Conservation (phyloP, 2,329 filamentous ascomycete species). For the Cercospora sp. region DNA sequence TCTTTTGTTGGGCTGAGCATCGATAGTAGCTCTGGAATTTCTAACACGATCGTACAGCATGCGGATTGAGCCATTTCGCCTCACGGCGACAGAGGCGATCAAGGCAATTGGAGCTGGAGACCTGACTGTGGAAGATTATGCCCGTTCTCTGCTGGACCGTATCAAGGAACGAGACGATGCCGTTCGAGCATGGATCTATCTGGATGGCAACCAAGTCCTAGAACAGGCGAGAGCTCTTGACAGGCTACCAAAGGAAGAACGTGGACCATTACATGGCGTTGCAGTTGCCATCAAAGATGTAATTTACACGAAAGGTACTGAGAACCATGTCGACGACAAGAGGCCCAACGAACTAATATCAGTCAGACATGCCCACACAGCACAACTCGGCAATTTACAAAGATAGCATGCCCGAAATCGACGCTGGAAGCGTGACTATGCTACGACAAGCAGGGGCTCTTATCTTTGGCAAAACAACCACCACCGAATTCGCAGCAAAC, state of each 20-base stretch:
- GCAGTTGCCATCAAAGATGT: constrained; percentile 63
- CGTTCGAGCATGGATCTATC: constrained; percentile 55
- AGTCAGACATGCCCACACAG: constrained; percentile 56
- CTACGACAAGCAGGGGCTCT: constrained; percentile 58
- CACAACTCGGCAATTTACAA: constrained; percentile 58
- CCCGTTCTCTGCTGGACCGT: constrained; percentile 49
- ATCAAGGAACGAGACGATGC: constrained; percentile 48
- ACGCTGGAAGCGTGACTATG: constrained; percentile 55
- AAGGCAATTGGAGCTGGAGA: constrained; percentile 43
- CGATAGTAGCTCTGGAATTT: neutral
- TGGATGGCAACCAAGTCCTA: constrained; percentile 51
- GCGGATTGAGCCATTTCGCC: constrained; percentile 23
- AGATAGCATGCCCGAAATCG: constrained; percentile 47
- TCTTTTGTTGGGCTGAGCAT: neutral
- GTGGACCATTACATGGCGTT: constrained; percentile 60
- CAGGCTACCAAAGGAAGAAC: constrained; percentile 47
- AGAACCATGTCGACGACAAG: neutral
- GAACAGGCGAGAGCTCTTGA: constrained; percentile 54
- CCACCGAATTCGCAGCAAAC: constrained; percentile 64
- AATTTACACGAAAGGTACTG: constrained; percentile 55
- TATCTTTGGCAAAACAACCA: constrained; percentile 61
- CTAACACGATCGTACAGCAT: constrained; percentile 2
- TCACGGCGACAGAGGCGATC: constrained; percentile 49
- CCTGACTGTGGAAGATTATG: constrained; percentile 54
- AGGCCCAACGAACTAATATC: neutral